Conservation (phyloP, 75 land plant genomes). For the Picea sitchensis region DNA sequence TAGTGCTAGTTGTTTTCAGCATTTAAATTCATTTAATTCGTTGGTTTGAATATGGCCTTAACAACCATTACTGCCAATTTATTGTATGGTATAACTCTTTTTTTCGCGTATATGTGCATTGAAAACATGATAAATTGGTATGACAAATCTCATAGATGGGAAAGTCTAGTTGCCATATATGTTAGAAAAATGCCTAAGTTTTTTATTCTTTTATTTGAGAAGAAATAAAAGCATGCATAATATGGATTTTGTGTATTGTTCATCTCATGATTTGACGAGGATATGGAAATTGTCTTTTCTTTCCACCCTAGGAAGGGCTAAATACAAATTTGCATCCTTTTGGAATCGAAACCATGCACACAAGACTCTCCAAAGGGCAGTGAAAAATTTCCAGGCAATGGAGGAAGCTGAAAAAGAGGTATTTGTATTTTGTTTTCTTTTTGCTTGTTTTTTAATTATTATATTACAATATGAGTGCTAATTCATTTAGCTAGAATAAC, state of each 20-base stretch:
- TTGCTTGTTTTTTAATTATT: no score
- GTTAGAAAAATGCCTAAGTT: neutral
- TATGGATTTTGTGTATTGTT: neutral
- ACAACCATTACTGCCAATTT: neutral
- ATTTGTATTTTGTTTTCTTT: no score
- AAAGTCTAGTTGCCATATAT: neutral
- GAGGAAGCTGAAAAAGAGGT: constrained; percentile 72
- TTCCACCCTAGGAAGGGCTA: constrained; percentile 72
- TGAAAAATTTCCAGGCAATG: constrained; percentile 60
- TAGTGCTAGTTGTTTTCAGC: neutral
- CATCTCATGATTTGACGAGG: constrained; percentile 2
- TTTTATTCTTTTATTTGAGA: neutral
- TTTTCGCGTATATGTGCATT: neutral
- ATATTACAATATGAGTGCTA: no score
- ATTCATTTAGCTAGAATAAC: no score
- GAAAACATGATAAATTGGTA: neutral
- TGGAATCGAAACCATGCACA: constrained; percentile 97
- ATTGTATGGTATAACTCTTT: neutral
- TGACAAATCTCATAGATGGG: neutral
- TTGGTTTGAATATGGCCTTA: neutral
- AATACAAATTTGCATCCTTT: constrained; percentile 98
- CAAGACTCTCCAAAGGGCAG: constrained; percentile 67
- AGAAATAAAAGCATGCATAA: neutral
- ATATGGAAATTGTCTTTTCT: neutral
- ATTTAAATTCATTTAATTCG: neutral